Evolutionary conservation across 441 rosid genomes (phyloP), one percentile per base, ranked within the genome.

Genomic region (Sinapis alba): DNA sequence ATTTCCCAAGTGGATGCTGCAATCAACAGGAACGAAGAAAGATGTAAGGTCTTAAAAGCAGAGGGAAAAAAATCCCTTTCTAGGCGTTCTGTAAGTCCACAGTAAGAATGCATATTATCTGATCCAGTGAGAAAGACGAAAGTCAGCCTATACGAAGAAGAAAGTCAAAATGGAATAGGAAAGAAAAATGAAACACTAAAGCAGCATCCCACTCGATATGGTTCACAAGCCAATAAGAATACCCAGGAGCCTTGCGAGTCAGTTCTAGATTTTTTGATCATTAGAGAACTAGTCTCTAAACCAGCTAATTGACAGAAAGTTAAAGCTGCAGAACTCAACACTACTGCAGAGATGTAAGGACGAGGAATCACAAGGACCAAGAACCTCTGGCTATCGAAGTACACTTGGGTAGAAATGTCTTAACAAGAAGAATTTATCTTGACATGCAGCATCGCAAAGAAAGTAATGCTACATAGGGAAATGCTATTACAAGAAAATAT

Each of bases 1-100:
- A 96, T 89, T 91, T 96, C 99, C 99, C 99, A 96, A 62, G 93
- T 87, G 62, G 98, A 94, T 71, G 99, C 99, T 96, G 78, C 75
- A 84, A 83, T 79, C 26, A 78, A 82, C 45, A 71, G 54, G 62
- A 69, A 54, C 5, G 3, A 59, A 45, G 15, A 71, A 23, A 71
- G 34, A 72, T 57, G 50, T 58, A 56, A 62, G 23, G 34, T 79
- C 50, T 54, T 56, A 56, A 47, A 79, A 19, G 54, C 7, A 41
- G 30, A 68, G 7, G 21, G 5, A 26, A n/a, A 15, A 23, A 59
- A 30, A 7, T 72, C 21, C 8, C 18, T 15, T 41, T 5, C 15
- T 51, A 43, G 53, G 70, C 28, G 24, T 11, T 73, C 19, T 71
- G 18, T 47, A 47, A 30, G 61, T 65, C 76, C 23, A 71, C 21